Percentiles rank a stretch among this genome's conserved stretches.
Conservation (phyloP, 345 rosid genomes). For the Arabidopsis suecica region DNA sequence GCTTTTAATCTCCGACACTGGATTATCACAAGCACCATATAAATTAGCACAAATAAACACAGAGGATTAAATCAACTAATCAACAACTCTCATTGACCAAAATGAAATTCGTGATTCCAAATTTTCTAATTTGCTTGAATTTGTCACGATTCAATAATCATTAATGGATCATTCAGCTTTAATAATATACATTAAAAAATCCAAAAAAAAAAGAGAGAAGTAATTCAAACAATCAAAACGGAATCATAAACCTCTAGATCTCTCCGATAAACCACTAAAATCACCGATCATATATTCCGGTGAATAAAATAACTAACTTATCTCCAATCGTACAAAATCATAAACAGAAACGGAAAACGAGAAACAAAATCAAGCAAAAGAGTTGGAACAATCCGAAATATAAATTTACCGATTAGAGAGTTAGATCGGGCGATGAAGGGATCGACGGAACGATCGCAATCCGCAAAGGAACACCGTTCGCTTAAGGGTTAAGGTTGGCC, state of each 20-base stretch:
- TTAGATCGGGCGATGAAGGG: conserved; percentile 33
- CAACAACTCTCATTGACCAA: neutral
- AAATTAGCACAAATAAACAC: neutral
- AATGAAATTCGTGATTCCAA: neutral
- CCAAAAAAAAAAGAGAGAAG: neutral
- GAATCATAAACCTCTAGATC: conserved; percentile 43
- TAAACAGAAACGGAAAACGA: conserved; percentile 21
- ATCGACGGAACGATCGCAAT: conserved; percentile 28
- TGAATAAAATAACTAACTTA: conserved; percentile 2
- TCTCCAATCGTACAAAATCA: conserved; percentile 11
- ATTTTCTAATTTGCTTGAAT: neutral
- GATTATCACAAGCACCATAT: conserved; percentile 2
- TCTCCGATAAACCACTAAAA: conserved; percentile 39
- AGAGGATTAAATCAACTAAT: conserved; percentile 6
- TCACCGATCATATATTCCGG: neutral
- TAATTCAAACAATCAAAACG: neutral
- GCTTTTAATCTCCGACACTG: conserved; percentile 26
- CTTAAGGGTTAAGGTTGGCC: conserved; percentile 35
- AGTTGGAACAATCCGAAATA: neutral
- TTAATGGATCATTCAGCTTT: neutral
- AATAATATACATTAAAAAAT: neutral
- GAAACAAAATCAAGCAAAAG: neutral
- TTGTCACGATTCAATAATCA: neutral
- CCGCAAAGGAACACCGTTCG: conserved; percentile 21
- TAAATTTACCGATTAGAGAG: conserved; percentile 21